These are phyloP conservation scores for Panicum miliaceum DNA, from an alignment of 176 grass and related monocot genomes.

Conservation along the genomic window DNA sequence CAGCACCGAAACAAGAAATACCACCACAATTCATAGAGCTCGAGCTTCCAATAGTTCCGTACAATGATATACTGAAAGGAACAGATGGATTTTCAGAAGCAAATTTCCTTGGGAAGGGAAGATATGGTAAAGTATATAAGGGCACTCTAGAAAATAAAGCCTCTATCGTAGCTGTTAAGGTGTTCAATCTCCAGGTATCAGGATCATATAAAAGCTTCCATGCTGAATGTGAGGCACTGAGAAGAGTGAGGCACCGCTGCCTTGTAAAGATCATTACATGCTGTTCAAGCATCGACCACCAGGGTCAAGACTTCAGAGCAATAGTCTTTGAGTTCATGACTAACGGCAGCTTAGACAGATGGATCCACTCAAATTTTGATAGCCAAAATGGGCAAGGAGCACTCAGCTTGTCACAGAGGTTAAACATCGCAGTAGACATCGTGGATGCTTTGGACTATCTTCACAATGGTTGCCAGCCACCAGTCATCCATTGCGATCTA, in stretches of 20 bases:
- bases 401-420: slow-evolving; percentile 30
- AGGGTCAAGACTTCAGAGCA: slow-evolving; percentile 46
- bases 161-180: slow-evolving; percentile 20
- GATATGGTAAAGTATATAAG: slow-evolving; percentile 38
- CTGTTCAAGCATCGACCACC: slow-evolving; percentile 39
- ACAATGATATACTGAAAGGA: slow-evolving; percentile 17
- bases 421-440: slow-evolving; percentile 18
- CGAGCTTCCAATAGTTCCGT: slow-evolving; percentile 23
- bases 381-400: neutral
- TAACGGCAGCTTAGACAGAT: slow-evolving; percentile 39
- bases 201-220: slow-evolving; percentile 41
- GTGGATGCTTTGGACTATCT: slow-evolving; percentile 43
- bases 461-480: slow-evolving; percentile 28
- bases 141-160: neutral
- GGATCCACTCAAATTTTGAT: slow-evolving; percentile 32
- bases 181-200: slow-evolving; percentile 35
- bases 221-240: slow-evolving; percentile 46
- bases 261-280: slow-evolving; percentile 47
- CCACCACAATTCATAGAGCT: neutral
- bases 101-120: slow-evolving; percentile 29
- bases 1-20: neutral
- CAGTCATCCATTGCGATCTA: slow-evolving; percentile 61
- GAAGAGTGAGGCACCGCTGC: slow-evolving; percentile 41
- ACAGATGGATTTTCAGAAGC: slow-evolving; percentile 35
- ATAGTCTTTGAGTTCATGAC: slow-evolving; percentile 43